Evolutionary conservation across 2,329 filamentous ascomycete genomes (phyloP).

Genomic region (Akanthomyces muscarius): DNA sequence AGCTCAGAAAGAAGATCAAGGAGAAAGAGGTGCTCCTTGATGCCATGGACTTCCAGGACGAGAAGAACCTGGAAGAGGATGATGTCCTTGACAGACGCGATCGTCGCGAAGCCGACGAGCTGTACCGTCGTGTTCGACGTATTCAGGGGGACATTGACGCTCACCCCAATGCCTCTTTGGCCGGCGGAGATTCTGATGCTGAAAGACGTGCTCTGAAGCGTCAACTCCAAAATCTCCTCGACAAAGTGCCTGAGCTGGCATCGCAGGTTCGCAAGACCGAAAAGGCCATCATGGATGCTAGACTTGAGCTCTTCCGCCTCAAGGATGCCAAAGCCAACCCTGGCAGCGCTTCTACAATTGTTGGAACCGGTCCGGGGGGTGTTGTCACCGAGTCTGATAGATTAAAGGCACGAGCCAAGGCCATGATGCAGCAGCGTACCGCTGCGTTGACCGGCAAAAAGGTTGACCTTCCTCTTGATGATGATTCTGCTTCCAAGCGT

Average conservation of each 20-base stretch:
- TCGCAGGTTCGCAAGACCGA: conserved; percentile 89
- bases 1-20: conserved; percentile 85
- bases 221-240: conserved; percentile 82
- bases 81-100: conserved; percentile 88
- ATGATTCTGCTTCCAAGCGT: conserved; percentile 74
- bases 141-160: conserved; percentile 92
- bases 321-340: conserved; percentile 92
- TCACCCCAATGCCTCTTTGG: conserved; percentile 71
- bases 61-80: conserved; percentile 84
- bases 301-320: conserved; percentile 86
- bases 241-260: conserved; percentile 86
- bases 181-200: conserved; percentile 76
- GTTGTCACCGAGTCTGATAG: conserved; percentile 88
- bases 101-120: conserved; percentile 84
- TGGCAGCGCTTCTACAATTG: conserved; percentile 70
- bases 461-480: conserved; percentile 63
- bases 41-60: conserved; percentile 93
- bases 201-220: conserved; percentile 82
- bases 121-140: conserved; percentile 86
- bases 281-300: conserved; percentile 86
- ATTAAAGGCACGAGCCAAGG: conserved; percentile 89
- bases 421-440: conserved; percentile 97
- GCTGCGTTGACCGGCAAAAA: conserved; percentile 88
- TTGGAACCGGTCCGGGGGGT: conserved; percentile 90
- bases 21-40: conserved; percentile 94